Evolutionary conservation across 129 eudicot species (phyloP).

Genomic region (Tanacetum coccineum): DNA sequence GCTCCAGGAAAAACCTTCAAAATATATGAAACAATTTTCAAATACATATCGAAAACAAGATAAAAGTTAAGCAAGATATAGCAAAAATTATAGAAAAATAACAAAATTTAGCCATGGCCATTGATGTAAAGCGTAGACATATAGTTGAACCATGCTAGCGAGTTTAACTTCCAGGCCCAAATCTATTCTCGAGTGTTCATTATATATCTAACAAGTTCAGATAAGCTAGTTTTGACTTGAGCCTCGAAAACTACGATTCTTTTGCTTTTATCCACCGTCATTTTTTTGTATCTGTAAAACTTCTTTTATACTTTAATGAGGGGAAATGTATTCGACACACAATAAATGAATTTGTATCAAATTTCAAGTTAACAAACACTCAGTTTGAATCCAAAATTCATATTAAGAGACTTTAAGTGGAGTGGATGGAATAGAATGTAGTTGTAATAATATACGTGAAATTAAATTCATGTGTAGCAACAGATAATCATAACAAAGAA

Average conservation of each 20-base stretch:
- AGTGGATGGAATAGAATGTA: neutral
- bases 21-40: neutral
- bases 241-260: neutral
- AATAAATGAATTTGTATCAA: neutral
- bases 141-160: neutral
- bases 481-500: neutral
- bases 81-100: neutral
- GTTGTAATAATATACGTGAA: neutral
- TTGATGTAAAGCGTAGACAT: neutral
- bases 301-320: neutral
- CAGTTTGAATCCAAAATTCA: constrained; percentile 11
- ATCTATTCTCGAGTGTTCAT: constrained; percentile 3
- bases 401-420: neutral
- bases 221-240: constrained; percentile 1
- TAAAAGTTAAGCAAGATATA: neutral
- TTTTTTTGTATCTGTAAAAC: neutral
- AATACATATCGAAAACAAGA: neutral
- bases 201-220: neutral
- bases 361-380: neutral
- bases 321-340: neutral
- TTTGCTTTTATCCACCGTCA: neutral
- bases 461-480: neutral
- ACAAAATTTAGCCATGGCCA: neutral
- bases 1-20: constrained; percentile 92
- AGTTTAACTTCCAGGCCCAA: neutral